These are phyloP conservation scores for Artemisia tridentata DNA, from an alignment of 129 eudicot species.

Conservation along the genomic window DNA sequence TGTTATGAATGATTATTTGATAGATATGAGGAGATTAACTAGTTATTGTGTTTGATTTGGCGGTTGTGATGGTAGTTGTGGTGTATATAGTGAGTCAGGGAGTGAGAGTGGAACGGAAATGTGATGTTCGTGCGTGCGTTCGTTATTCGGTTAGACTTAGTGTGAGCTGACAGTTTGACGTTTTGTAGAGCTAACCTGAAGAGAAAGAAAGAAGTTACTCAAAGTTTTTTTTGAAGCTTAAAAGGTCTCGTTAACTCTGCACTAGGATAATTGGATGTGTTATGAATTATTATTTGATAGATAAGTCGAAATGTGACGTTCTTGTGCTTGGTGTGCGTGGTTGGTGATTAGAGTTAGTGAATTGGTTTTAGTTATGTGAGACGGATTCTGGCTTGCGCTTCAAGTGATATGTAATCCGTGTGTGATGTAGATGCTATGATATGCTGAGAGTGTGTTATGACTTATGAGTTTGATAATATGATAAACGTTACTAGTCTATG, in stretches of 20 bases:
- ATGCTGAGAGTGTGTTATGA: conserved; percentile 18
- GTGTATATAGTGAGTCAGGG: conserved; percentile 10
- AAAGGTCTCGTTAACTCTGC: neutral
- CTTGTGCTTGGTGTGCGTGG: no score
- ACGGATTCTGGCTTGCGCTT: no score
- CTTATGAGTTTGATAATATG: no score
- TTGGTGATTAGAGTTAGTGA: neutral
- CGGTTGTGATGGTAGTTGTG: neutral
- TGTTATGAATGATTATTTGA: no score
- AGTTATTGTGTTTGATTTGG: neutral
- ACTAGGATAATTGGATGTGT: no score
- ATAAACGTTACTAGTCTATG: no score
- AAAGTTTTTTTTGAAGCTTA: neutral
- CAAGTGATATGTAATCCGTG: neutral
- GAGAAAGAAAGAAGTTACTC: neutral
- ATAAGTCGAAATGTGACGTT: no score
- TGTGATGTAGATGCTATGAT: neutral
- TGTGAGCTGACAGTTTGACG: no score
- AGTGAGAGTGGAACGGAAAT: neutral
- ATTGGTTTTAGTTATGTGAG: conserved; percentile 1
- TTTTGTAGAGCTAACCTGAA: no score
- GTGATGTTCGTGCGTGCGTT: neutral
- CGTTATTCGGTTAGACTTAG: neutral
- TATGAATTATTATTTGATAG: no score
- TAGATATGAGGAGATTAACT: no score